phyloP scores from a whole-genome alignment of 441 rosid genomes.

The Croton setiger region DNA sequence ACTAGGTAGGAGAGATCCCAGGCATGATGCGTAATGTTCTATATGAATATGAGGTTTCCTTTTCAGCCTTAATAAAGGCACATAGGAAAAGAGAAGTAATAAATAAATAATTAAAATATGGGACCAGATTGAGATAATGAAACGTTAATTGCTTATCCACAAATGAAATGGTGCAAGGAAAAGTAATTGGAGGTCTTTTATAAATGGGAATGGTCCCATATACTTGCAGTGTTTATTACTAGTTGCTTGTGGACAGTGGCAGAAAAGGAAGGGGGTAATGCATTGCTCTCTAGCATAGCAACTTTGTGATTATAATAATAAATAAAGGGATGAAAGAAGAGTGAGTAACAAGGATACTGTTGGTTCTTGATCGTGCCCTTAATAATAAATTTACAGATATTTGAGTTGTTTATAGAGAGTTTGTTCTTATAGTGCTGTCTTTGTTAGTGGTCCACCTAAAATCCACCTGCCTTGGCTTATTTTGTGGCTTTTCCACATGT shows the following conservation, averaged over 20 bases:
- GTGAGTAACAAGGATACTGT: slow-evolving; percentile 4
- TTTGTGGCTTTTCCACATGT: slow-evolving; percentile 1
- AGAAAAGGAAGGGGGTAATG: not conserved
- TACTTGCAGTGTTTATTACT: not conserved
- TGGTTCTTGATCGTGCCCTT: not conserved
- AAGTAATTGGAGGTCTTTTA: not conserved
- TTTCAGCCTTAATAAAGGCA: slow-evolving; percentile 45
- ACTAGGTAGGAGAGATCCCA: slow-evolving; percentile 23
- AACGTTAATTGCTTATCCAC: not conserved
- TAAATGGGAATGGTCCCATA: slow-evolving; percentile 13
- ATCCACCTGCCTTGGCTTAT: not conserved
- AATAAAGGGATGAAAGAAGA: not conserved
- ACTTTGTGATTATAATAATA: not conserved
- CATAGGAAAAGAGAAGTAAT: slow-evolving; percentile 1
- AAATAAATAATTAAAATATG: not conserved
- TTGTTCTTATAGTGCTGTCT: not conserved
- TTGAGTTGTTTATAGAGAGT: not conserved
- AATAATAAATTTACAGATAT: too few relatives aligned
- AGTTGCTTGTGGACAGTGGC: not conserved
- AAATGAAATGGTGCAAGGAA: slow-evolving; percentile 1
- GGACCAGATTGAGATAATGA: not conserved
- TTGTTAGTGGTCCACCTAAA: not conserved
- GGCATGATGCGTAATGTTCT: slow-evolving; percentile 15
- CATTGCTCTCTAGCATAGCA: not conserved
- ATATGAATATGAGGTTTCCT: slow-evolving; percentile 5